Evolutionary conservation across 73 alveolate species (phyloP).

Genomic region (Paramecium bursaria): DNA sequence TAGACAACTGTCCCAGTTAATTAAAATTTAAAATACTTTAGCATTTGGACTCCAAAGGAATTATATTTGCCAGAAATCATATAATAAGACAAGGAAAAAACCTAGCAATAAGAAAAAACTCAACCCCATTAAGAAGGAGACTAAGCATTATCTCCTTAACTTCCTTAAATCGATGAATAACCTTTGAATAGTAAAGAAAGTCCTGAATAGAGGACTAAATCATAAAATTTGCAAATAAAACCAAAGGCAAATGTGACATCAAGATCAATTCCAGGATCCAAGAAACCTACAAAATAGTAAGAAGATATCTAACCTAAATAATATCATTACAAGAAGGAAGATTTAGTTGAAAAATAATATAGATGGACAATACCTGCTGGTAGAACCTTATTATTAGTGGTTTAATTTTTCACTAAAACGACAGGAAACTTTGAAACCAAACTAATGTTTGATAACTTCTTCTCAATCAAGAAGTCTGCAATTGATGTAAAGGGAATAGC

Average conservation of each 20-base stretch:
- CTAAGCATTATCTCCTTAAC: conserved; percentile 70
- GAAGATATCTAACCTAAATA: conserved; percentile 75
- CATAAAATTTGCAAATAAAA: conserved; percentile 10
- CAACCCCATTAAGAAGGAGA: conserved; percentile 75
- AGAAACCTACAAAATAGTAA: conserved; percentile 57
- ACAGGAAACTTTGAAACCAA: conserved; percentile 84
- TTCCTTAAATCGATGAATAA: conserved; percentile 74
- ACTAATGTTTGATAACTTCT: conserved; percentile 86
- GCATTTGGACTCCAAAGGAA: conserved; percentile 64
- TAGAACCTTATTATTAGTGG: conserved; percentile 85
- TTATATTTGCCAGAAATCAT: conserved; percentile 68
- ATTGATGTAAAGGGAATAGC: conserved; percentile 81
- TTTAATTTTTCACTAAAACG: conserved; percentile 94
- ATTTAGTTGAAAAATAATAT: conserved; percentile 79
- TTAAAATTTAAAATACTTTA: conserved; percentile 21
- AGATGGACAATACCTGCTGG: conserved; percentile 98
- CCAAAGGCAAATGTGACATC: conserved; percentile 60
- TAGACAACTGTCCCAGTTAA: neutral
- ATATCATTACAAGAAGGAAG: conserved; percentile 80
- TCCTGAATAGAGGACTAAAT: conserved; percentile 51
- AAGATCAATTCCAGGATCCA: conserved; percentile 42
- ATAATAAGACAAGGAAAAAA: neutral
- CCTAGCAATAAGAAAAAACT: conserved; percentile 37
- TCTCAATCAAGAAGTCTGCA: conserved; percentile 79
- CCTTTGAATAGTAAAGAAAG: no score